Evolutionary conservation across 2,329 filamentous ascomycete genomes (phyloP).

Genomic region (Verticillium tricorpus): DNA sequence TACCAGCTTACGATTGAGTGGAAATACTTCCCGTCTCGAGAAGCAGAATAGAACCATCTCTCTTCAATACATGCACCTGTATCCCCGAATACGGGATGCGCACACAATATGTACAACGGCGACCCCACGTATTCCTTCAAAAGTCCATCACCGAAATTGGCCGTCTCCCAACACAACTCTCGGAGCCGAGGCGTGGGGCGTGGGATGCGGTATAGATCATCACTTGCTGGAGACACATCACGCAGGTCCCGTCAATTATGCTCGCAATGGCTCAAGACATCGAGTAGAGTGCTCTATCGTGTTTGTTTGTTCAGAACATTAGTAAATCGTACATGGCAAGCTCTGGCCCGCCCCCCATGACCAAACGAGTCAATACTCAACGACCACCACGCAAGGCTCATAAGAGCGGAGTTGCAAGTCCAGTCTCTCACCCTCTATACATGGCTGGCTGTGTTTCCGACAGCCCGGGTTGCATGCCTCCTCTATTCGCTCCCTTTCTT

Average conservation of each 20-base stretch:
- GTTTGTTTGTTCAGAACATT: background rate
- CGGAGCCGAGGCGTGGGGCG: no score
- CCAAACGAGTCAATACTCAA: background rate
- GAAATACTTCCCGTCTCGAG: no score
- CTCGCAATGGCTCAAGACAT: background rate
- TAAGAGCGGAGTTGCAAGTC: background rate
- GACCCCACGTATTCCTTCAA: no score
- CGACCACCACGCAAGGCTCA: background rate
- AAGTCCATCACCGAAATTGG: no score
- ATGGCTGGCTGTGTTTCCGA: background rate
- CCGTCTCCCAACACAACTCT: no score
- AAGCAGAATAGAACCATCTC: no score
- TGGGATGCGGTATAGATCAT: no score
- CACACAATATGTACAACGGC: no score
- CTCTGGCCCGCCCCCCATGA: background rate
- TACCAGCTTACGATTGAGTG: no score
- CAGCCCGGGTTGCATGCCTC: background rate
- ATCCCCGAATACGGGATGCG: no score
- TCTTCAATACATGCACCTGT: no score
- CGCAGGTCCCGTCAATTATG: background rate
- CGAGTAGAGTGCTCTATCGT: constrained; percentile 19
- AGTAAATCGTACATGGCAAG: background rate
- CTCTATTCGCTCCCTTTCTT: constrained; percentile 7
- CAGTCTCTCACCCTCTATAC: background rate
- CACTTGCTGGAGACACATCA: background rate